Conservation (phyloP, 177 flowering plant genomes). For the Vitis hybrid region DNA sequence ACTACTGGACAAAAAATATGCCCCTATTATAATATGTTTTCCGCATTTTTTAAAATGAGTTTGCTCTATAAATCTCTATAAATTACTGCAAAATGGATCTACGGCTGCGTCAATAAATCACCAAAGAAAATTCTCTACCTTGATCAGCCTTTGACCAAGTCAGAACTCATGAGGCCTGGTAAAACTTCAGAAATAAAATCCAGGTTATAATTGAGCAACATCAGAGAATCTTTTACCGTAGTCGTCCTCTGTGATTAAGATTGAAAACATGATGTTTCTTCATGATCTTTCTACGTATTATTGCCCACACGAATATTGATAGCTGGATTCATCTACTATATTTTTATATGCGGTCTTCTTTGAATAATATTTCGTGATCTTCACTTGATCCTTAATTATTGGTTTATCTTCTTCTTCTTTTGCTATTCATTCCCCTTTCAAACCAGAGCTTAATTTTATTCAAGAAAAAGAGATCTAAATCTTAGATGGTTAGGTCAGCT, state of each 20-base stretch:
- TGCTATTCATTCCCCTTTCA: too few species aligned
- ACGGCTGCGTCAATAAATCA: not conserved
- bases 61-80: too few species aligned
- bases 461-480: not conserved
- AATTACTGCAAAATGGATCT: not conserved
- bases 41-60: not conserved
- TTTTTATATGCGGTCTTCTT: too few species aligned
- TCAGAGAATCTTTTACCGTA: constrained; percentile 22
- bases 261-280: not conserved
- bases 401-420: too few species aligned
- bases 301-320: too few species aligned
- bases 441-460: too few species aligned
- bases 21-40: not conserved
- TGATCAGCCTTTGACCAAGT: constrained; percentile 30
- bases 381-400: too few species aligned
- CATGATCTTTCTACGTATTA: not conserved
- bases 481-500: constrained; percentile 22
- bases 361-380: too few species aligned
- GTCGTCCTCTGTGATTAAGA: constrained; percentile 2
- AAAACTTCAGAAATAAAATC: constrained; percentile 9
- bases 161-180: constrained; percentile 1
- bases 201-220: constrained; percentile 18
- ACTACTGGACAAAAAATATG: not conserved
- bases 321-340: too few species aligned
- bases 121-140: not conserved